Conservation (phyloP, 1,284 basidiomycete genomes). For the Pterulicium gracile region DNA sequence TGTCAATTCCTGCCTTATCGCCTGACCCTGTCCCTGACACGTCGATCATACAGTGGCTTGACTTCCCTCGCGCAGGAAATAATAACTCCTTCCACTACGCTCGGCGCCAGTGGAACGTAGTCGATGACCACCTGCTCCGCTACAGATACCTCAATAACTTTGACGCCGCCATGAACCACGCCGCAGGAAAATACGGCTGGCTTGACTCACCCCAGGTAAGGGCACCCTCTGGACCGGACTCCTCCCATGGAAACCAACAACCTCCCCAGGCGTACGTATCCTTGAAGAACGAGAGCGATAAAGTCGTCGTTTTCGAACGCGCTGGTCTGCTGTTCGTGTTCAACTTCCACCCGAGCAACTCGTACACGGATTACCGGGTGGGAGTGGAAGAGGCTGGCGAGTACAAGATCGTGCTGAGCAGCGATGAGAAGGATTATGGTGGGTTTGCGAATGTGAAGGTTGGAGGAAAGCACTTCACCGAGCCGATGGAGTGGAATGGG, state of each 20-base stretch:
- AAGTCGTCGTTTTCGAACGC: conserved; percentile 89
- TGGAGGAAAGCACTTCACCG: conserved; percentile 68
- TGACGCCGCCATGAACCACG: conserved; percentile 87
- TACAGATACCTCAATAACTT: conserved; percentile 94
- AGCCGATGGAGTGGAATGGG: conserved; percentile 84
- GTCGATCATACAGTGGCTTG: conserved; percentile 69
- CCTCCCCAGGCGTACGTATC: conserved; percentile 71
- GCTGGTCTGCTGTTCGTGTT: conserved; percentile 90
- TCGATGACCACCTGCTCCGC: conserved; percentile 77
- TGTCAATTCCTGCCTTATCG: conserved; percentile 11
- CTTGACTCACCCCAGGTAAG: conserved; percentile 70
- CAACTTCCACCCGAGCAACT: conserved; percentile 88
- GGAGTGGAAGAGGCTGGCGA: conserved; percentile 84
- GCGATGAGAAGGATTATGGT: conserved; percentile 81
- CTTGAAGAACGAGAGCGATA: conserved; percentile 87
- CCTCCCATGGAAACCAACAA: conserved; percentile 9
- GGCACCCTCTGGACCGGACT: conserved; percentile 4
- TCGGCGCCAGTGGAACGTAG: conserved; percentile 90
- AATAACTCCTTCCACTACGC: conserved; percentile 93
- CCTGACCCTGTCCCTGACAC: conserved; percentile 1
- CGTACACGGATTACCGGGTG: conserved; percentile 89
- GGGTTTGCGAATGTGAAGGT: conserved; percentile 78
- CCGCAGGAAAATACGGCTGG: conserved; percentile 79
- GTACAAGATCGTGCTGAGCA: conserved; percentile 74
- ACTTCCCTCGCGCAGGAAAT: conserved; percentile 95